Conservation (phyloP, 106 monocot species). For the Vanilla planifolia region DNA sequence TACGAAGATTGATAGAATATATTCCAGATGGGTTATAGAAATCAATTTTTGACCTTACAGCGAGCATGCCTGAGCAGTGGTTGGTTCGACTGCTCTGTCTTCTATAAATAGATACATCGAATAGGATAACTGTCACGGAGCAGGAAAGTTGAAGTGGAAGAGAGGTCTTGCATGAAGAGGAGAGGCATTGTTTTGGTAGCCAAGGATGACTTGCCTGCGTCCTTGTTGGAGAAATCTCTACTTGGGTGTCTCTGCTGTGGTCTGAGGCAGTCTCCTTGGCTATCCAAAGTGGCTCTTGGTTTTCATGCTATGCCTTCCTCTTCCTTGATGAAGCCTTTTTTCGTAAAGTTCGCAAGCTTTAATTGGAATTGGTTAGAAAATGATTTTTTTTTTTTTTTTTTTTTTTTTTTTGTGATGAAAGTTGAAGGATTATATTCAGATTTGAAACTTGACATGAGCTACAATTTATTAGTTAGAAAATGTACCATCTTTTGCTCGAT, state of each 20-base stretch:
- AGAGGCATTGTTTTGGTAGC: slow-evolving; percentile 14
- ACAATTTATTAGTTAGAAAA: too few relatives aligned
- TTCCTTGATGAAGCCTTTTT: background rate
- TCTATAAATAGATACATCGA: background rate
- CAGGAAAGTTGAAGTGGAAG: slow-evolving; percentile 1
- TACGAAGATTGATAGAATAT: slow-evolving; percentile 1
- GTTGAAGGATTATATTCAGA: too few relatives aligned
- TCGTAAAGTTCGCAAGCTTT: too few relatives aligned
- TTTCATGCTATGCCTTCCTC: slow-evolving; percentile 12
- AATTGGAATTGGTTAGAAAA: too few relatives aligned
- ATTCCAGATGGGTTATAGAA: background rate
- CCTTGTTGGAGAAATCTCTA: background rate
- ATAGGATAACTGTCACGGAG: background rate
- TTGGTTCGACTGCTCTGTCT: background rate
- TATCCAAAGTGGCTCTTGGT: slow-evolving; percentile 7
- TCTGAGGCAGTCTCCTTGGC: slow-evolving; percentile 5
- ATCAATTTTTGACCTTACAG: background rate
- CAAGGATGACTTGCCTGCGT: slow-evolving; percentile 19
- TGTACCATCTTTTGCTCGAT: too few relatives aligned
- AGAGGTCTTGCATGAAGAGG: slow-evolving; percentile 16
- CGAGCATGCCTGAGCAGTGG: background rate
- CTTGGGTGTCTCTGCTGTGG: background rate
- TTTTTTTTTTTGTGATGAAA: too few relatives aligned
- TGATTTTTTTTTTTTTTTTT: too few relatives aligned
- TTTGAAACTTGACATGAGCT: too few relatives aligned